Conservation (phyloP, 129 eudicot genomes). For the Logfia minima region DNA sequence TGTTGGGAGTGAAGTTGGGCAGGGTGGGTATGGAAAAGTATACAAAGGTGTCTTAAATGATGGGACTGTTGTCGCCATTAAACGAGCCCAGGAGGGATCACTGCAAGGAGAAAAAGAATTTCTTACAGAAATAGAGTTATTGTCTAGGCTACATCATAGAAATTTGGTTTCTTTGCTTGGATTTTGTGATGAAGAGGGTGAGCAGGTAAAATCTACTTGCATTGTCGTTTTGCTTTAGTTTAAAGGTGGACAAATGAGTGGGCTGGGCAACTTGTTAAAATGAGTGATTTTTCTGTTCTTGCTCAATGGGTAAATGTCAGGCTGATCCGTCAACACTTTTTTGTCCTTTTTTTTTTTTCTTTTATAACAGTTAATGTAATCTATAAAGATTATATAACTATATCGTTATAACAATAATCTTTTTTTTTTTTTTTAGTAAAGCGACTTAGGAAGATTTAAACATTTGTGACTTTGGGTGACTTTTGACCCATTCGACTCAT, state of each 20-base stretch:
- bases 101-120: slow-evolving; percentile 82
- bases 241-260: neutral
- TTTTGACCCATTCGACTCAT: neutral
- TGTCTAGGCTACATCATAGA: slow-evolving; percentile 79
- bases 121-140: slow-evolving; percentile 73
- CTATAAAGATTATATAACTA: too few relatives aligned
- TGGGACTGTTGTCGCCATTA: slow-evolving; percentile 75
- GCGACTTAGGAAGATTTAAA: neutral
- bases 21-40: slow-evolving; percentile 87
- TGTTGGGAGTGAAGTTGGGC: slow-evolving; percentile 55
- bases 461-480: neutral
- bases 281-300: neutral
- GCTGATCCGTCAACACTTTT: too few relatives aligned
- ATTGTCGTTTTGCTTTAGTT: slow-evolving; percentile 8
- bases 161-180: slow-evolving; percentile 75
- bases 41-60: slow-evolving; percentile 63
- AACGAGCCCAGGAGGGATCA: slow-evolving; percentile 82
- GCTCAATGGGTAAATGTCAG: too few relatives aligned
- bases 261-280: neutral
- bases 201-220: slow-evolving; percentile 53
- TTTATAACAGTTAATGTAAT: neutral
- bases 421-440: too few relatives aligned
- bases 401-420: too few relatives aligned
- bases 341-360: neutral
- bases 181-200: slow-evolving; percentile 79